These are phyloP conservation scores for Borovskyia barvae DNA, from an alignment of 208 protist genomes.

Conservation along the genomic window DNA sequence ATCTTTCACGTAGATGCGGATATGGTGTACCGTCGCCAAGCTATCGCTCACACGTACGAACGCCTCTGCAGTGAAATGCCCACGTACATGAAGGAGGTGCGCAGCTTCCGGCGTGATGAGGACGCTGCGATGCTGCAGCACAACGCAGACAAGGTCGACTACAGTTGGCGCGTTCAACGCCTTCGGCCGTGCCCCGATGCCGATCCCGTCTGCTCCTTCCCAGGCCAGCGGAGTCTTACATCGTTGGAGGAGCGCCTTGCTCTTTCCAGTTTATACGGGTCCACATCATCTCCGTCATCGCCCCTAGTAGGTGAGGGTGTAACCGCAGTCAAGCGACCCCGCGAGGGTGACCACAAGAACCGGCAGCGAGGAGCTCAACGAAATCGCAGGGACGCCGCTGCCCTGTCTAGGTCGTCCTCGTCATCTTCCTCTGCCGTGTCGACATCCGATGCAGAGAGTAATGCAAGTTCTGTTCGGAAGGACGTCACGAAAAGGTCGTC, in stretches of 20 bases:
- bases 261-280: conserved; percentile 11
- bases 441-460: conserved; percentile 19
- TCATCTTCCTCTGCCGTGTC: background rate
- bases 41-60: conserved; percentile 46
- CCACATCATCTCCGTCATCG: background rate
- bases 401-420: background rate
- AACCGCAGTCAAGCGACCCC: conserved; percentile 13
- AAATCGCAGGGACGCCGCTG: too few relatives aligned
- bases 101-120: conserved; percentile 31
- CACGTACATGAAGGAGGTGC: conserved; percentile 36
- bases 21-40: conserved; percentile 49
- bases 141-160: background rate
- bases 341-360: background rate
- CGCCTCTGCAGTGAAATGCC: conserved; percentile 24
- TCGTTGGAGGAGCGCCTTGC: conserved; percentile 31
- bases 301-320: background rate
- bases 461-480: conserved; percentile 42
- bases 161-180: conserved; percentile 11
- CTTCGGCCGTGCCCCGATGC: conserved; percentile 1
- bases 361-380: background rate
- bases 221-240: background rate
- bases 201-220: background rate
- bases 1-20: conserved; percentile 75
- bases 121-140: conserved; percentile 38
- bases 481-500: conserved; percentile 17